These are phyloP conservation scores for Purshia tridentata DNA, from an alignment of 306 rosid species.

Conservation along the genomic window DNA sequence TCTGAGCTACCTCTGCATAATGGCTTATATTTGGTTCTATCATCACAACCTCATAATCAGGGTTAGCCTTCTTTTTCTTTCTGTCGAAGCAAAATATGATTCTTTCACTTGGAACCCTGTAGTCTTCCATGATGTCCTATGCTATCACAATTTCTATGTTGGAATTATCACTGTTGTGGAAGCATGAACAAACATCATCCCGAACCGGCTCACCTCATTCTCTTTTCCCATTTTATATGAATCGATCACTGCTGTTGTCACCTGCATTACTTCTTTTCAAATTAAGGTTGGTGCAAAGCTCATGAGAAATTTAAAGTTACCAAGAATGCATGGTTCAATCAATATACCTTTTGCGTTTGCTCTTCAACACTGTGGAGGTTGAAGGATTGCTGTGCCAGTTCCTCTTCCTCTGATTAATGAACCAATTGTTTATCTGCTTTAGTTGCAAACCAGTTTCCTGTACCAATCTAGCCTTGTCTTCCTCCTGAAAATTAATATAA, in stretches of 20 bases:
- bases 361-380: constrained; percentile 82
- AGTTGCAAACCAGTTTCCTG: constrained; percentile 93
- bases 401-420: constrained; percentile 97
- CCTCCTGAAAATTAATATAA: constrained; percentile 60
- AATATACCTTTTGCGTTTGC: constrained; percentile 90
- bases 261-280: constrained; percentile 74
- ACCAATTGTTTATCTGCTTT: constrained; percentile 98
- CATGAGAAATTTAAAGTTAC: constrained; percentile 2
- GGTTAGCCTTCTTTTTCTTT: constrained; percentile 25
- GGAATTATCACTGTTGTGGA: constrained; percentile 25
- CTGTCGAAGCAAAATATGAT: constrained; percentile 24
- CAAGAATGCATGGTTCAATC: neutral
- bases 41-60: constrained; percentile 28
- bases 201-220: constrained; percentile 15
- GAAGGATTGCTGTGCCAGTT: constrained; percentile 99
- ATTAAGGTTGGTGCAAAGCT: constrained; percentile 49
- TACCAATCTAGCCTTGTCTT: constrained; percentile 92
- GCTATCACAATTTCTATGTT: constrained; percentile 18
- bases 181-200: neutral
- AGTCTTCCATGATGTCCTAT: constrained; percentile 26
- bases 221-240: constrained; percentile 35
- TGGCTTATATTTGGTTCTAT: constrained; percentile 2
- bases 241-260: constrained; percentile 51
- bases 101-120: constrained; percentile 4
- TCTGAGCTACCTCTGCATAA: constrained; percentile 25